Evolutionary conservation across 176 grass and related monocot species (phyloP).

Genomic region (Aegilops sharonensis): DNA sequence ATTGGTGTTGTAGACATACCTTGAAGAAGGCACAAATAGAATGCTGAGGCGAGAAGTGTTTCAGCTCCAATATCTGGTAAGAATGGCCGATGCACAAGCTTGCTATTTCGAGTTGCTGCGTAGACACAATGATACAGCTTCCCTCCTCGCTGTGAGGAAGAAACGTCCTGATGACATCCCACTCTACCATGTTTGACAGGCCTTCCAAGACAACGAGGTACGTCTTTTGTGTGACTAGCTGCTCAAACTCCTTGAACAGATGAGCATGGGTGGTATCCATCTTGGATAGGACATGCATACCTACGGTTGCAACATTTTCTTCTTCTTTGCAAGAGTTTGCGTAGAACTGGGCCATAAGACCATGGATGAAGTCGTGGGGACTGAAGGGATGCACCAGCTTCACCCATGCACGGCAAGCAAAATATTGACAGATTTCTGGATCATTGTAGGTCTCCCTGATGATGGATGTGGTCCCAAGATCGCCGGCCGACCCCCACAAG

Average conservation of each 20-base stretch:
- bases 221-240: no score
- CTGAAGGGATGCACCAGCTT: background rate
- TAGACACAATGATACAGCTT: no score
- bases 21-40: background rate
- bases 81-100: background rate
- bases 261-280: no score
- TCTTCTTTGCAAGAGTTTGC: background rate
- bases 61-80: background rate
- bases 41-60: background rate
- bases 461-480: background rate
- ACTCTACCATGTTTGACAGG: no score
- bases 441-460: background rate
- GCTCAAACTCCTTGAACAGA: no score
- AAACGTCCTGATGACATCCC: no score
- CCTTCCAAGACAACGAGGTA: no score
- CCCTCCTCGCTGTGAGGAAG: no score
- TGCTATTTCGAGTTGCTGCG: no score
- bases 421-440: background rate
- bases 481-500: background rate
- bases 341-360: background rate
- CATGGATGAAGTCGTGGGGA: background rate
- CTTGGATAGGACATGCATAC: no score
- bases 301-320: background rate
- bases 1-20: background rate
- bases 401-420: slow-evolving; percentile 16